Base-by-base conservation (phyloP, 768 basidiomycete species). In the Leccinum olivaceopallidum region DNA sequence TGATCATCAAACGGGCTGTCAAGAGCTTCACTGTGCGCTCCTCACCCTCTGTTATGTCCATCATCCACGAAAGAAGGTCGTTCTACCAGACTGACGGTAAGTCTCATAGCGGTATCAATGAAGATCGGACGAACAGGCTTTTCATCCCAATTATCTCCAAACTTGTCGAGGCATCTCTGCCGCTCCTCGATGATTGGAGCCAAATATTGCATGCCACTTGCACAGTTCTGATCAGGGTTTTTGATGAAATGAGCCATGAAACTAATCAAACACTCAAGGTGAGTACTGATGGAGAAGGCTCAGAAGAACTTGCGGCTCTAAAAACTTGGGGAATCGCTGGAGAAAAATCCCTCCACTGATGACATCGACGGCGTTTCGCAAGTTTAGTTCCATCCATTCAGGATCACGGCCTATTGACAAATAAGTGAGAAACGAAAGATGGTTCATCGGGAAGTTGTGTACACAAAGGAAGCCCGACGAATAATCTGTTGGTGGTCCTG, bases 341-440 rank as follows among this genome's bases (percentile, higher is more conserved):
- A 42, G 14, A 12, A 20, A n/a, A 5, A 39, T 2, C 8, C 59
- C 51, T 6, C 20, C 16, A 18, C 6, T 34, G 2, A 44, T 4
- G 22, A 36, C 1, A n/a, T 30, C 39, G 2, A 36, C 4, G n/a
- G 54, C 12, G 18, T 10, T 26, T 14, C 12, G 28, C 14, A 60
- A 16, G 39, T 34, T 55, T 3, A 62, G 37, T 26, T 55, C 53
- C 9, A 62, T 44, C 61, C 61, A 62, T 9, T 62, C 54, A 8
- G 47, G 39, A 8, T 62, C 13, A 14, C 52, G 52, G n/a, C 52
- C 52, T 53, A 53, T 18, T 5, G 13, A 70, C 32, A 12, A 53
- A n/a, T 20, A 30, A 28, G n/a, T 10, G 6, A 51, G 50, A 18
- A 26, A 14, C 6, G 13, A 30, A 30, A 28, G 16, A 20, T 13